Conservation (phyloP, 1,284 basidiomycete species). For the Puccinia polysora region DNA sequence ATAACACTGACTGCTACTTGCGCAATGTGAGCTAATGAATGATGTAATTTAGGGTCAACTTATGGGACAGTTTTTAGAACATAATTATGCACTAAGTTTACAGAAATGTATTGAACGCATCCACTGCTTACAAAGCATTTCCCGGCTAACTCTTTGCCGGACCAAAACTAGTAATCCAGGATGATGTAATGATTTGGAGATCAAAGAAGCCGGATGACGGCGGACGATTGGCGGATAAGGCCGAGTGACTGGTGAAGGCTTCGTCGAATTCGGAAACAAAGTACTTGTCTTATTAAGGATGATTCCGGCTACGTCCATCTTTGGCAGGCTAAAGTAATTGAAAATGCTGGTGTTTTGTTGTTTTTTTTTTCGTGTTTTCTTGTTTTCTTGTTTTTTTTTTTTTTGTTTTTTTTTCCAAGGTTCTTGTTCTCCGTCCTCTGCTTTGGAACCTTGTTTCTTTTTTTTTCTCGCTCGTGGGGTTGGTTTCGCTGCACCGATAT, state of each 20-base stretch:
- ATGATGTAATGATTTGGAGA: slow-evolving; percentile 66
- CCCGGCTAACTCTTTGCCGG: slow-evolving; percentile 67
- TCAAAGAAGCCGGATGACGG: slow-evolving; percentile 62
- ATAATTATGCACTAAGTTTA: too few relatives aligned
- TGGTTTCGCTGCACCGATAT: too few relatives aligned
- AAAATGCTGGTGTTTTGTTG: neutral
- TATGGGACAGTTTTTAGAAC: neutral
- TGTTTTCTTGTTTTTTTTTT: neutral
- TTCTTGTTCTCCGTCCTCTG: too few relatives aligned
- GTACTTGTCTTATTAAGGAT: slow-evolving; percentile 10
- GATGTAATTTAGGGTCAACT: neutral
- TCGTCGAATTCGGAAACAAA: neutral
- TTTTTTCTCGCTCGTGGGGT: too few relatives aligned
- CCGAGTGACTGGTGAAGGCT: slow-evolving; percentile 44
- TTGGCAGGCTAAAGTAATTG: neutral
- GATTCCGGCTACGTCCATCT: slow-evolving; percentile 5
- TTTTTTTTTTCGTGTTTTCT: neutral
- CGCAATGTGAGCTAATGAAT: slow-evolving; percentile 53
- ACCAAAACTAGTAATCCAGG: slow-evolving; percentile 72
- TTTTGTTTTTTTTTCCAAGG: neutral
- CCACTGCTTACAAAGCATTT: slow-evolving; percentile 64
- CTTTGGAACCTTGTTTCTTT: too few relatives aligned
- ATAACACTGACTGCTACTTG: slow-evolving; percentile 54
- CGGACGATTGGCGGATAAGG: slow-evolving; percentile 54
- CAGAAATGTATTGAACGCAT: neutral